These are phyloP conservation scores for Blastobotrys persicus DNA, from an alignment of 1,139 yeast genomes.

Conservation along the genomic window DNA sequence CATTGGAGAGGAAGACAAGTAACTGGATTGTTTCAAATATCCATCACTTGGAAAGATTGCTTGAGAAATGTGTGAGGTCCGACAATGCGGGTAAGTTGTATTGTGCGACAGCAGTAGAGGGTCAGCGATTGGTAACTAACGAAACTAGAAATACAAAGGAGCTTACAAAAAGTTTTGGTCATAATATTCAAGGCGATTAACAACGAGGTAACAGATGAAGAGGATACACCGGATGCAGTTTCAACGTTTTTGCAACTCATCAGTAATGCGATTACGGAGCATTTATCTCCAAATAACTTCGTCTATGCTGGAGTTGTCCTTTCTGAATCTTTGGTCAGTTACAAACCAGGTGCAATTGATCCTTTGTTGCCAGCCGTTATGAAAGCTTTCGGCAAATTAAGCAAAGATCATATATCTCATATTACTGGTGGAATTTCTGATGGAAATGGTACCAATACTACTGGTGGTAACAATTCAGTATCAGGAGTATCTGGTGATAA, in stretches of 20 bases:
- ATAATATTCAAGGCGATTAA: conserved; percentile 49
- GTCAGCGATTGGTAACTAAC: no score
- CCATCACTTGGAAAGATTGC: conserved; percentile 61
- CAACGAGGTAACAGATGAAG: conserved; percentile 38
- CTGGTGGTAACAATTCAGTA: conserved; percentile 15
- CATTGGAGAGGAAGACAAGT: conserved; percentile 70
- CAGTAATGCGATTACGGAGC: conserved; percentile 73
- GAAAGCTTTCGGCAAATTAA: conserved; percentile 83
- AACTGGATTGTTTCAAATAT: conserved; percentile 76
- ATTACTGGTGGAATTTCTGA: conserved; percentile 15
- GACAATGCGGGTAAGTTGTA: conserved; percentile 51
- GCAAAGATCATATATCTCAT: conserved; percentile 71
- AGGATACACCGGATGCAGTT: conserved; percentile 54
- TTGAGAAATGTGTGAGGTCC: conserved; percentile 79
- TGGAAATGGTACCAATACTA: conserved; percentile 15
- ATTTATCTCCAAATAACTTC: conserved; percentile 68
- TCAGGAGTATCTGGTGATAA: conserved; percentile 12
- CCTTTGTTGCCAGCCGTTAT: conserved; percentile 70
- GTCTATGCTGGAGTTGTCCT: conserved; percentile 88
- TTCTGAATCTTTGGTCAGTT: conserved; percentile 77
- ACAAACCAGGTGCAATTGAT: conserved; percentile 71
- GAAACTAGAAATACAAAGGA: conserved; percentile 47
- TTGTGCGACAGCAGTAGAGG: no score
- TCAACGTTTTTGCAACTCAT: conserved; percentile 61
- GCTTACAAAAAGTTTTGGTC: conserved; percentile 68